Evolutionary conservation across 495 filamentous ascomycete species (phyloP).

Genomic region (Articulospora tetracladia): DNA sequence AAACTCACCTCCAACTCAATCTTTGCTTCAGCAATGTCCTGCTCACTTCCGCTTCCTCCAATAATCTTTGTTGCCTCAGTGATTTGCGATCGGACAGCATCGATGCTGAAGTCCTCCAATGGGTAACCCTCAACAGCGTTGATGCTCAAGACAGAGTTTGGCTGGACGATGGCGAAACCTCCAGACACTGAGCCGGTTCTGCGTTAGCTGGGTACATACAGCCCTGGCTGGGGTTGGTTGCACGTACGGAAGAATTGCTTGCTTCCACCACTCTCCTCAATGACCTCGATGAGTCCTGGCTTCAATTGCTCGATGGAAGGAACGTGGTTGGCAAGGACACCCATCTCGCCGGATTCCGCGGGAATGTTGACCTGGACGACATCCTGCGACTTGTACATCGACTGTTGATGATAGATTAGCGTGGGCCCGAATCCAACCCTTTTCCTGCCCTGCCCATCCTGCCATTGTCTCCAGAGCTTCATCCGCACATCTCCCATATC

Average conservation of each 20-base stretch:
- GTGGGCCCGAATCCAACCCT: background rate
- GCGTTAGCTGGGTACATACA: conserved; percentile 3
- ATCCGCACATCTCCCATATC: conserved; percentile 5
- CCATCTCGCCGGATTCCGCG: conserved; percentile 98
- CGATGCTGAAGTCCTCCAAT: conserved; percentile 91
- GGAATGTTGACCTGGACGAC: conserved; percentile 97
- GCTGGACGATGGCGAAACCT: conserved; percentile 95
- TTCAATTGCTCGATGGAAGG: conserved; percentile 98
- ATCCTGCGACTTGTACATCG: conserved; percentile 58
- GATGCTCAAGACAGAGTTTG: conserved; percentile 91
- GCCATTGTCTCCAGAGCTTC: background rate
- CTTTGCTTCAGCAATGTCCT: conserved; percentile 97
- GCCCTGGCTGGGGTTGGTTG: background rate
- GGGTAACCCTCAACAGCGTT: conserved; percentile 94
- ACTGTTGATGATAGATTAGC: conserved; percentile 44
- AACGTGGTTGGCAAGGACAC: conserved; percentile 97
- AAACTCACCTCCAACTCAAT: conserved; percentile 89
- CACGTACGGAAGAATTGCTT: conserved; percentile 98
- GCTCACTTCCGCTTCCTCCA: conserved; percentile 85
- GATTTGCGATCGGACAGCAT: conserved; percentile 76
- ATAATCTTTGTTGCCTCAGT: conserved; percentile 94
- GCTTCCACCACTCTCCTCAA: conserved; percentile 85
- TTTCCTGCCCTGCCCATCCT: background rate
- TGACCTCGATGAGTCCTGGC: conserved; percentile 89
- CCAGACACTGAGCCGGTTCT: conserved; percentile 67